Evolutionary conservation across 2,329 filamentous ascomycete species (phyloP), one percentile per base, ranked within the genome.

Genomic region (Verticillium klebahnii): DNA sequence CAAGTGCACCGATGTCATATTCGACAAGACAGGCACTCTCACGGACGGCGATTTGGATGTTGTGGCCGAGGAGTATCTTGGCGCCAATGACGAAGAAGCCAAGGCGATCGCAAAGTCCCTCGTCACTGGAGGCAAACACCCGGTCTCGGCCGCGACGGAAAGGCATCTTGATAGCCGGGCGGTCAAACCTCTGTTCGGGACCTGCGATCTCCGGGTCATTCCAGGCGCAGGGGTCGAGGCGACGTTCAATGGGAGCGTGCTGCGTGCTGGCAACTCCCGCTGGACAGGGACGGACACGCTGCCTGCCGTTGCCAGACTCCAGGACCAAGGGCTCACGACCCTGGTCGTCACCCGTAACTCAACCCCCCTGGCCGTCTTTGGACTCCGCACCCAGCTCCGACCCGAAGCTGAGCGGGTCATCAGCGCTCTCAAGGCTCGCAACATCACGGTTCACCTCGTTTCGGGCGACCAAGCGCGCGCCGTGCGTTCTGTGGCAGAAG

Each of bases 11-110:
- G 80, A 86, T 65, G 76, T 87, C 2, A 77, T 89, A 1, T 86
- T 89, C 63, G 85, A 89, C 75, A 89, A 89, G 73, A 89, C 86
- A 0, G 86, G 87, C 1, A 89, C 85, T 0, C 72, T 89, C 25
- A 88, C 85, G 0, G 73, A 76, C 31, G 83, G 80, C 0, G 73
- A 77, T 15, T 68, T 75, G 11, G 67, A 69, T 19, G 71, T 74
- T 29, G 52, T 68, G 15, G 64, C 66, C 17, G 62, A 68, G 19
- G 61, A 71, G 15, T 65, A 63, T 8, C 59, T 70, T 36, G 62
- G 60, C n/a, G 29, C 61, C 5, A 62, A 68, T 58, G 59, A 67
- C 17, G 64, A 69, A n/a, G 62, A 69, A 37, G 69, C 65, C 19
- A 62, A 66, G 17, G 68, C 70, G 12, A 65, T 71, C 7, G 66